phyloP scores from a whole-genome alignment of 2,329 filamentous ascomycete species.

The Thielaviopsis populi region DNA sequence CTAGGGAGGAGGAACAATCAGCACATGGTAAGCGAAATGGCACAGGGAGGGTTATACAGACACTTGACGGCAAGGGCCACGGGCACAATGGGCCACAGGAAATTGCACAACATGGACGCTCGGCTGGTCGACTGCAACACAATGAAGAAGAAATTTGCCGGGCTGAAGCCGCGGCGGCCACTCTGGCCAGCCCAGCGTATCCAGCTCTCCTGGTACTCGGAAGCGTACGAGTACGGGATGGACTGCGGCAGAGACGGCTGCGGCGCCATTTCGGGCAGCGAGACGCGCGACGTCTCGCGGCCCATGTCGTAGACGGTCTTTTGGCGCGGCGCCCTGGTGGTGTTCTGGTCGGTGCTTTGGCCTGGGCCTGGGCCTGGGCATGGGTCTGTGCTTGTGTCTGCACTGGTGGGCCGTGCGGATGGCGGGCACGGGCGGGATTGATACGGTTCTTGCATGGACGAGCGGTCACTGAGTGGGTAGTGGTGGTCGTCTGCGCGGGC shows the following conservation, averaged over 20 bases:
- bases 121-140: constrained; percentile 31
- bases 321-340: neutral
- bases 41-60: neutral
- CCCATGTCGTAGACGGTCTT: neutral
- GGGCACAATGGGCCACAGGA: constrained; percentile 35
- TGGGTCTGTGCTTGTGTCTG: neutral
- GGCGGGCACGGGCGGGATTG: neutral
- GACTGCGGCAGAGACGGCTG: neutral
- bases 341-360: neutral
- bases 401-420: neutral
- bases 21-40: neutral
- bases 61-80: constrained; percentile 29
- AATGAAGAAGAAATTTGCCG: constrained; percentile 29
- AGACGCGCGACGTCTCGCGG: neutral
- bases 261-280: neutral
- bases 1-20: neutral
- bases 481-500: neutral
- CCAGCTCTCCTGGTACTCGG: neutral
- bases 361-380: no score
- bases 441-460: neutral
- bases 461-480: neutral
- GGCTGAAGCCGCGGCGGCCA: constrained; percentile 30
- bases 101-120: constrained; percentile 31
- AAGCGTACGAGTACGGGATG: neutral
- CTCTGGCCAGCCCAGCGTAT: constrained; percentile 27